Percentiles rank a stretch among this genome's conserved stretches.
Conservation (phyloP, 352 stramenopile genomes). For the Thraustochytrium striatum region DNA sequence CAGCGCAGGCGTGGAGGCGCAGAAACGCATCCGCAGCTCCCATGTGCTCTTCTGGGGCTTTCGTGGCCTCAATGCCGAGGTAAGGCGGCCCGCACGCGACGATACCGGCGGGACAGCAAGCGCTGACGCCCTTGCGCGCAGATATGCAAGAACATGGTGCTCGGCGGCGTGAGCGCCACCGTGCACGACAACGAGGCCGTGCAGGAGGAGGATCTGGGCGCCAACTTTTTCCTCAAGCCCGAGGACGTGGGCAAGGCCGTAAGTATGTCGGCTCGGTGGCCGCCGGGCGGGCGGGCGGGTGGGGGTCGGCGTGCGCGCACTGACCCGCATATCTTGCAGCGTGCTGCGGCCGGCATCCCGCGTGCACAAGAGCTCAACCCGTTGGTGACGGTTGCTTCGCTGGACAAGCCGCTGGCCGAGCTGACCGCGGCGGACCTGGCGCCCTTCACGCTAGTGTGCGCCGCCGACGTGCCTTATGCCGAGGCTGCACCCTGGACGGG, state of each 20-base stretch:
- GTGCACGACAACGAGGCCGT: conserved; percentile 75
- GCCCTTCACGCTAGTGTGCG: conserved; percentile 15
- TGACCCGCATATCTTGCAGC: conserved; percentile 55
- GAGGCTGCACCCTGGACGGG: neutral
- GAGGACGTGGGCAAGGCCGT: conserved; percentile 62
- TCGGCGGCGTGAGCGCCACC: conserved; percentile 87
- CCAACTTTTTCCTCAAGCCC: conserved; percentile 76
- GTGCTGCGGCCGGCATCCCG: conserved; percentile 67
- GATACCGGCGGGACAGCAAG: neutral
- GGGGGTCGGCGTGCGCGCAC: neutral
- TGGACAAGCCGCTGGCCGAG: neutral
- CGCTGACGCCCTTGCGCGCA: conserved; percentile 61
- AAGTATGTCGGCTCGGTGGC: neutral
- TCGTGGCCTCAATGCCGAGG: conserved; percentile 54
- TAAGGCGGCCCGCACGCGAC: conserved; percentile 18
- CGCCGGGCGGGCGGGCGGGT: neutral
- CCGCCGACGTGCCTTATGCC: neutral
- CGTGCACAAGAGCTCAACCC: conserved; percentile 89
- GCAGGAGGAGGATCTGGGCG: conserved; percentile 58
- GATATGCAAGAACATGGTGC: conserved; percentile 93
- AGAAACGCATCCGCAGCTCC: conserved; percentile 80
- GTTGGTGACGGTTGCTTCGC: conserved; percentile 72
- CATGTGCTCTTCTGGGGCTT: conserved; percentile 80
- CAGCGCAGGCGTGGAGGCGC: conserved; percentile 72
- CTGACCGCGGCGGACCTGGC: conserved; percentile 6